Base-by-base conservation (phyloP, 257 asterid species). In the Solanum pimpinellifolium region DNA sequence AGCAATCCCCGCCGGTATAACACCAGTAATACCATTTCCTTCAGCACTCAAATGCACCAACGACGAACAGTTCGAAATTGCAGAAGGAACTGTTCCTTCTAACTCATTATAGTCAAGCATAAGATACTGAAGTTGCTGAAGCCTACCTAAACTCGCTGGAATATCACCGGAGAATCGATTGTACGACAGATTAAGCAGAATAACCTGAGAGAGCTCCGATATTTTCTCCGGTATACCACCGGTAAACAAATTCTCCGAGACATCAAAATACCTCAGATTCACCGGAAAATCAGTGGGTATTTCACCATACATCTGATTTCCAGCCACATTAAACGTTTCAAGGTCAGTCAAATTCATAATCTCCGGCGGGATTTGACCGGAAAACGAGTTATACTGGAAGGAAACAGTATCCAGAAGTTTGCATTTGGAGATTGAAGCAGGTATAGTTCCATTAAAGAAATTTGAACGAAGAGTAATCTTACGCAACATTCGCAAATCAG, bases 21-120 rank as follows among this genome's bases (percentile, higher is more conserved):
- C 91, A 46, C 98, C 98, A 25, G 91, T 87, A 77, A 94, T 90
- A 33, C 86, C 80, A 85, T 94, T 94, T 2, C 96, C 96, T 66
- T 91, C 94, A 7, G 95, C 96, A 86, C 96, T 92, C 23, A 94
- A 89, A 89, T 93, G 95, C 82, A 92, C 91, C 21, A 94, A 93
- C 35, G 92, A 89, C 23, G 95, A 90, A 87, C 98, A 94, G 91
- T 94, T 93, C 20, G 92, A 94, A 13, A 94, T 74, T 25, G 94
- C 93, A 31, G 98, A 92, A n/a, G 98, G 98, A 89, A 94, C 89
- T n/a, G 95, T 92, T 27, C 98, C 96, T 85, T 86, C 86, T 42
- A 94, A 89, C 4, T 60, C 33, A 82, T 94, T 94, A 88, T 90
- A 87, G 76, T 93, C 95, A 18, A 94, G 90, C 92, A 93, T 87